These are phyloP conservation scores for Suhomyces pyralidae DNA, from an alignment of 805 yeast genomes.

Conservation along the genomic window DNA sequence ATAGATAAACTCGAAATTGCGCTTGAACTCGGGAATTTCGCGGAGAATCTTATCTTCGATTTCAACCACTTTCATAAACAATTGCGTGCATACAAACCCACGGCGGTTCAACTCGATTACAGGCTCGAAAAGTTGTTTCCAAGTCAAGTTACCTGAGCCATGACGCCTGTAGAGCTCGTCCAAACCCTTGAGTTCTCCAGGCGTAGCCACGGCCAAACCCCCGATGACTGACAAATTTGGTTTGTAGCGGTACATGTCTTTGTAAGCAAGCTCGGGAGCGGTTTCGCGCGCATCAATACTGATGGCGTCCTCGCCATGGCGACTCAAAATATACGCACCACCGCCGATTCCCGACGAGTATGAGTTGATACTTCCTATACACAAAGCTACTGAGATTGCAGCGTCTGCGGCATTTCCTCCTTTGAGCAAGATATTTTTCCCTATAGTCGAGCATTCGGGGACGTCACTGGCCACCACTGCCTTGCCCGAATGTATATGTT, in stretches of 20 bases:
- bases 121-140: slow-evolving; percentile 75
- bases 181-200: slow-evolving; percentile 90
- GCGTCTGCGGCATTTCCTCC: slow-evolving; percentile 93
- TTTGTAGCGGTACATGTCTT: slow-evolving; percentile 59
- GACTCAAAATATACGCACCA: slow-evolving; percentile 66
- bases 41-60: slow-evolving; percentile 27
- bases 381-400: slow-evolving; percentile 80
- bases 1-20: slow-evolving; percentile 59
- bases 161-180: slow-evolving; percentile 55
- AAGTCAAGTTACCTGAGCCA: slow-evolving; percentile 67
- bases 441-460: slow-evolving; percentile 61
- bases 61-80: slow-evolving; percentile 35
- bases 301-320: slow-evolving; percentile 36
- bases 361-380: slow-evolving; percentile 81
- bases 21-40: slow-evolving; percentile 23
- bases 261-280: slow-evolving; percentile 66
- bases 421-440: slow-evolving; percentile 47
- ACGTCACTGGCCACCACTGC: slow-evolving; percentile 73
- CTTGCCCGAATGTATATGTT: slow-evolving; percentile 40
- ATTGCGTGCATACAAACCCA: slow-evolving; percentile 52
- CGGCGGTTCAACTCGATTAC: slow-evolving; percentile 60
- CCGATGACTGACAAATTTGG: slow-evolving; percentile 62
- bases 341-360: slow-evolving; percentile 93
- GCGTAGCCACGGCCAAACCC: slow-evolving; percentile 85
- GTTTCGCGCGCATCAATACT: slow-evolving; percentile 84